Conservation (phyloP, 768 basidiomycete species). For the Mycena pura region DNA sequence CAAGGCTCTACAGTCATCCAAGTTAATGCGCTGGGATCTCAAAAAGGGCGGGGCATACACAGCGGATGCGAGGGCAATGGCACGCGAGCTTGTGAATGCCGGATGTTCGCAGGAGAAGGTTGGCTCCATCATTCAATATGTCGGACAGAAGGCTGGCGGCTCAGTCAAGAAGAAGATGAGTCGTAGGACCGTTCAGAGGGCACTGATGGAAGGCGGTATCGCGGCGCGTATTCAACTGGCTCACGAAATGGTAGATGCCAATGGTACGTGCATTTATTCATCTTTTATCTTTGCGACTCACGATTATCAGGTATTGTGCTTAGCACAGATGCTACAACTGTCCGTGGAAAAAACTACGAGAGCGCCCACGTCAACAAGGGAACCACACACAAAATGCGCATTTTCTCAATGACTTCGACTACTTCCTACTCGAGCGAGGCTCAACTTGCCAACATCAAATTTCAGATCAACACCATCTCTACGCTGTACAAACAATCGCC, state of each 20-base stretch:
- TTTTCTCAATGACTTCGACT: constrained; percentile 10
- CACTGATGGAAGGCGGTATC: constrained; percentile 17
- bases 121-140: neutral
- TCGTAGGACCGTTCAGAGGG: constrained; percentile 12
- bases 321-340: neutral
- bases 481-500: neutral
- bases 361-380: neutral
- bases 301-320: neutral
- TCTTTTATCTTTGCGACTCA: neutral
- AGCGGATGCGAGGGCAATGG: neutral
- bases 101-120: neutral
- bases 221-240: constrained; percentile 21
- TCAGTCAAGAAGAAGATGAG: constrained; percentile 1
- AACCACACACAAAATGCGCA: neutral
- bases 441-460: constrained; percentile 15
- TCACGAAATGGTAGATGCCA: neutral
- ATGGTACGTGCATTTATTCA: constrained; percentile 3
- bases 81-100: neutral
- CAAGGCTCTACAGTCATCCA: no score
- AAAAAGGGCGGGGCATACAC: neutral
- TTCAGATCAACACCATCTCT: neutral
- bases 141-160: neutral
- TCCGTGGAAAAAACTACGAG: constrained; percentile 4
- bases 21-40: no score
- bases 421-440: constrained; percentile 29